A percentile compares a stretch with the other conserved stretches of the same genome.
Evolutionary conservation across 1,284 basidiomycete species (phyloP).

Genomic region (Microbotryum scabiosae): DNA sequence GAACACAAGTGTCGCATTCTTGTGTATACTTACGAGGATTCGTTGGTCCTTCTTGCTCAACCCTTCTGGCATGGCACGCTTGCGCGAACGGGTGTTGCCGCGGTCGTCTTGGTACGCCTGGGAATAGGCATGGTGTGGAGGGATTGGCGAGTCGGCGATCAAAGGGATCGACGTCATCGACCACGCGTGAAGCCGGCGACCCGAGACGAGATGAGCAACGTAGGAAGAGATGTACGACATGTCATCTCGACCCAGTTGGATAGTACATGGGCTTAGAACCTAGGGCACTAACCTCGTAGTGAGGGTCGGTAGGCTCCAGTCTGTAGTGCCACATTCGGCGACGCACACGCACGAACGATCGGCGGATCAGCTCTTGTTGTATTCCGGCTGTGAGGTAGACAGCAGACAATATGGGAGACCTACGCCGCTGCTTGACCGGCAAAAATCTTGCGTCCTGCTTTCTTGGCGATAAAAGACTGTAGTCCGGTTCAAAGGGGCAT

Average conservation of each 20-base stretch:
- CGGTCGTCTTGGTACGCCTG: background rate
- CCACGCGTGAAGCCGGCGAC: background rate
- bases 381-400: no score
- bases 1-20: no score
- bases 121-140: no score
- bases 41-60: slow-evolving; percentile 27
- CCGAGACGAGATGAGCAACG: background rate
- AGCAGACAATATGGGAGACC: no score
- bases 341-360: no score
- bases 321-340: no score
- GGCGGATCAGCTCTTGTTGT: no score
- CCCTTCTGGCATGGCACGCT: slow-evolving; percentile 24
- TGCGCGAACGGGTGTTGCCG: slow-evolving; percentile 11
- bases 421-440: background rate
- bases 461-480: background rate
- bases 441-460: background rate
- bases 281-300: background rate
- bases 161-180: background rate
- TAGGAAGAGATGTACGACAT: background rate
- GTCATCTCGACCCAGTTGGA: no score
- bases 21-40: slow-evolving; percentile 16
- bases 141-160: background rate
- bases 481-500: no score
- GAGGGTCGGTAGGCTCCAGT: background rate
- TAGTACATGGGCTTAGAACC: no score